These are phyloP conservation scores for Saccharomycopsis microspora DNA, from an alignment of 805 yeast genomes.

Conservation along the genomic window DNA sequence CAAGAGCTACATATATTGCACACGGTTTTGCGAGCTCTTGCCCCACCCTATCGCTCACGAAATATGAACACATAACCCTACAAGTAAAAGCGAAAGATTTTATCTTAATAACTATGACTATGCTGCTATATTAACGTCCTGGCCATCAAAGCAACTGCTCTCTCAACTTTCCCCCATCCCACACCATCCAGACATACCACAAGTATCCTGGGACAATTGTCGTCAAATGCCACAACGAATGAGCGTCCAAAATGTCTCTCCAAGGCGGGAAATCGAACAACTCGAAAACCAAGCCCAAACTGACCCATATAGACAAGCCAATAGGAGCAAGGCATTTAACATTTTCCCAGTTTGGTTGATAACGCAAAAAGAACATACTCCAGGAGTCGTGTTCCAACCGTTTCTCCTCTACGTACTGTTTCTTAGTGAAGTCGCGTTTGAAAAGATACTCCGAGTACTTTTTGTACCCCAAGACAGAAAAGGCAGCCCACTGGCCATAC, in stretches of 20 bases:
- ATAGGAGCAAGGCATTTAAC: constrained; percentile 18
- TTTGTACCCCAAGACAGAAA: constrained; percentile 24
- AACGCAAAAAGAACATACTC: constrained; percentile 8
- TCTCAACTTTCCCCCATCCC: constrained; percentile 14
- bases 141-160: constrained; percentile 2
- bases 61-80: no score
- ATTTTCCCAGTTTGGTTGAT: constrained; percentile 15
- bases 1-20: no score
- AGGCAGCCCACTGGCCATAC: constrained; percentile 40
- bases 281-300: constrained; percentile 83
- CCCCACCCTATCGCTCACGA: no score
- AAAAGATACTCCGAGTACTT: constrained; percentile 13
- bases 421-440: constrained; percentile 14
- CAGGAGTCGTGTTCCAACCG: constrained; percentile 1
- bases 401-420: constrained; percentile 7
- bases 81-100: no score
- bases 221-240: constrained; percentile 85
- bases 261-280: constrained; percentile 80
- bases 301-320: constrained; percentile 37
- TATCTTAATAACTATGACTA: no score
- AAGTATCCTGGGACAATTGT: constrained; percentile 57
- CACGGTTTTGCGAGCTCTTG: no score
- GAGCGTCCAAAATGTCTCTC: constrained; percentile 70
- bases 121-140: neutral
- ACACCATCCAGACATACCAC: constrained; percentile 17